These are phyloP conservation scores for Hymenoscyphus occultus DNA, from an alignment of 2,329 filamentous ascomycete genomes.

Conservation along the genomic window DNA sequence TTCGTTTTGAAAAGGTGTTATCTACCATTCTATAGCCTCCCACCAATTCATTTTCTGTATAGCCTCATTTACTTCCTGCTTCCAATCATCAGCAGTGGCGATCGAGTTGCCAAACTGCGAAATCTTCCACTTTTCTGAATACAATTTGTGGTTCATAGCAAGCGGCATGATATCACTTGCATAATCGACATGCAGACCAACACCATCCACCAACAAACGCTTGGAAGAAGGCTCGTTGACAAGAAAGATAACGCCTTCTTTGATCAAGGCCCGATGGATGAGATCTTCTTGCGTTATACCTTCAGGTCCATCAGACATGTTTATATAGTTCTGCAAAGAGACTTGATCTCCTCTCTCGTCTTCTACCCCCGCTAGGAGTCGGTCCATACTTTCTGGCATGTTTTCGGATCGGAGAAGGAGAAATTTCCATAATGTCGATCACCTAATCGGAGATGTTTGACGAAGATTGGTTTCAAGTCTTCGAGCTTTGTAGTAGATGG, in stretches of 20 bases:
- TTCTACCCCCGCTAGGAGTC: neutral
- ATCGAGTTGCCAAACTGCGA: neutral
- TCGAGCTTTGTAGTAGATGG: neutral
- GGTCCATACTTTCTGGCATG: neutral
- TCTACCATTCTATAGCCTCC: neutral
- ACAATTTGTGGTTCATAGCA: neutral
- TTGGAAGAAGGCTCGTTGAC: neutral
- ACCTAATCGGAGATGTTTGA: constrained; percentile 38
- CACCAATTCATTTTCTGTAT: neutral
- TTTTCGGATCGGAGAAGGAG: constrained; percentile 29
- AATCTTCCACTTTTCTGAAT: neutral
- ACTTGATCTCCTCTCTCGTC: neutral
- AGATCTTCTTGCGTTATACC: neutral
- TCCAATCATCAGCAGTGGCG: neutral
- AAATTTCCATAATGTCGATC: constrained; percentile 41
- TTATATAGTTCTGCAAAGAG: neutral
- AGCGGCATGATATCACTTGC: neutral
- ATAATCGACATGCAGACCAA: neutral
- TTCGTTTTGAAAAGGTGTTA: neutral
- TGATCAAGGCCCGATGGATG: neutral
- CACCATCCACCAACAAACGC: neutral
- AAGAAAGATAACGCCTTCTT: neutral
- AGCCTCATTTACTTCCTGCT: neutral
- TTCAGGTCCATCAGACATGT: neutral
- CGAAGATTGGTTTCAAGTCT: constrained; percentile 22